Evolutionary conservation across 2,329 filamentous ascomycete genomes (phyloP), one percentile per base, ranked within the genome.

Genomic region (Neopestalotiopsis clavispora): DNA sequence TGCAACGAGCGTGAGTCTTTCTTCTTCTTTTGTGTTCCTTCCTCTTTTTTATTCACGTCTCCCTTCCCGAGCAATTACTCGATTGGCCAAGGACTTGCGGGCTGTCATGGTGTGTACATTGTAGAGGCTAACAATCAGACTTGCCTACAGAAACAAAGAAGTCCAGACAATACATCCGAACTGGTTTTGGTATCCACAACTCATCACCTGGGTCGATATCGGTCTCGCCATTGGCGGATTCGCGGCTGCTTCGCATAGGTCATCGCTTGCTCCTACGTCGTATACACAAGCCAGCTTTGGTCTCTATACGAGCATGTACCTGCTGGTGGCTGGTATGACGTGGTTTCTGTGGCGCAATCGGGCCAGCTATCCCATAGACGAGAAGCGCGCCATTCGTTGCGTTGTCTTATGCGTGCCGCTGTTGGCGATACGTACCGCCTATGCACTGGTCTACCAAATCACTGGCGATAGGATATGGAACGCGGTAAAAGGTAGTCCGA

Each of bases 121-220:
- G 10, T 38, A 38, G 34, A 38, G 4, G 34, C 34, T 38, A 38
- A 38, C 34, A 38, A 7, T 38, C 10, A 38, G 23, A 7, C 34
- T 38, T 38, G 10, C 10, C 34, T 38, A 7, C 28, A 73, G 67
- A 28, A 72, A 71, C 49, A 34, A 58, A 0, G 67, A 69, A 28
- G 56, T 71, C 0, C 42, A 42, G 3, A 64, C 70, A 12, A 59
- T 72, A 4, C 70, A 70, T 4, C 30, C 40, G 2, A 69, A 72
- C 62, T 67, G 69, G 57, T 74, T 73, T 4, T 69, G 59, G 17
- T 60, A 71, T 4, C 72, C 72, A 0, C 70, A 73, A 52, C 61
- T 74, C 63, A 69, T 74, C n/a, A 74, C 72, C 61, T 72, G 69
- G 69, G 69, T 70, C 1, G 72, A 72, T 32, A 71, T 74, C 23